These are phyloP conservation scores for Fagus sylvatica DNA, from an alignment of 306 rosid species.

Conservation along the genomic window DNA sequence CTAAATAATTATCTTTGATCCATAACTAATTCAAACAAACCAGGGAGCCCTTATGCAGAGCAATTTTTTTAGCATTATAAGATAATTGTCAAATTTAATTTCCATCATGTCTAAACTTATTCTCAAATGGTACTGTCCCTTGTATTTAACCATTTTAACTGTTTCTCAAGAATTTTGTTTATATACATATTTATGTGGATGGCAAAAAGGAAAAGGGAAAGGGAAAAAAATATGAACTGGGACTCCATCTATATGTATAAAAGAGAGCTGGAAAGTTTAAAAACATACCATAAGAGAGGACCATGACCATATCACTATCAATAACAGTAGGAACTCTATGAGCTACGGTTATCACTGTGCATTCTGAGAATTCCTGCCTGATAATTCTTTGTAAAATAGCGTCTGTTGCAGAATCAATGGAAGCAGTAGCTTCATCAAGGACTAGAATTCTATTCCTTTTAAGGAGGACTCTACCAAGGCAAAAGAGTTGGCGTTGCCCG, in stretches of 20 bases:
- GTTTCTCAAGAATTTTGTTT: too few species aligned
- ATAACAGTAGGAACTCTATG: slow-evolving; percentile 66
- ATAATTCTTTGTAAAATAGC: slow-evolving; percentile 51
- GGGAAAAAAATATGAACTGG: too few species aligned
- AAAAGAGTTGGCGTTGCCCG: slow-evolving; percentile 64
- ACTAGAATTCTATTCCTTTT: slow-evolving; percentile 58
- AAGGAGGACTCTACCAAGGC: slow-evolving; percentile 61
- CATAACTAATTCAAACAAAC: too few species aligned
- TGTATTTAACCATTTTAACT: too few species aligned
- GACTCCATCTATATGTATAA: too few species aligned
- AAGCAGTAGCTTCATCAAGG: slow-evolving; percentile 71
- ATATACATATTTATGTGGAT: neutral
- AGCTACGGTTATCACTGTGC: slow-evolving; percentile 63
- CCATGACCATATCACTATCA: slow-evolving; percentile 69
- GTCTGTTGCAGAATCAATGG: slow-evolving; percentile 68
- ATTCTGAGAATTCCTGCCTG: slow-evolving; percentile 44
- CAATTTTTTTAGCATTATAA: too few species aligned
- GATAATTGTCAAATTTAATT: too few species aligned
- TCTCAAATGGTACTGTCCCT: too few species aligned
- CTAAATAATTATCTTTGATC: too few species aligned
- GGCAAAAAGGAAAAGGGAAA: too few species aligned
- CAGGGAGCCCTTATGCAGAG: too few species aligned
- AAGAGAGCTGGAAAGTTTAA: neutral
- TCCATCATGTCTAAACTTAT: too few species aligned
- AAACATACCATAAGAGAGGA: slow-evolving; percentile 60